Evolutionary conservation across 495 filamentous ascomycete genomes (phyloP), one percentile per base, ranked within the genome.

Genomic region (Talaromyces proteolyticus): DNA sequence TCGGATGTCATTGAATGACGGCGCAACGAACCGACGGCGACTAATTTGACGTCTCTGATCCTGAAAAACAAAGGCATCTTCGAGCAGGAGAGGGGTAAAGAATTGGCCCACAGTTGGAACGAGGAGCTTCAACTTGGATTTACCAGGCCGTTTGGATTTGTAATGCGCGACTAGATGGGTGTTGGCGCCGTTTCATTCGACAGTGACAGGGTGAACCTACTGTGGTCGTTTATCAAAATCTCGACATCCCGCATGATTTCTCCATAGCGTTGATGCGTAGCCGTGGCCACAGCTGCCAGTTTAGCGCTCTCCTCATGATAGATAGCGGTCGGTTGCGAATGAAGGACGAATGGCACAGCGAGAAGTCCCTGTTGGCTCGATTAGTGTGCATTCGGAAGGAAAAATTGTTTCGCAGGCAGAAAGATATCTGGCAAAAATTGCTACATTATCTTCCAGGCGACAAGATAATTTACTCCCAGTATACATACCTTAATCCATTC

Each of bases 181-280:
- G 39, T 37, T 40, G 23, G 19, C 24, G 29, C 10, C 44, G 17
- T 22, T 44, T n/a, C 45, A 49, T 22, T 23, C 12, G 17, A 44
- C 6, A 20, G 12, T 34, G 39, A 4, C 14, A 20, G 47, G 19
- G 50, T 8, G 39, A 5, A 61, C 74, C 55, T 76, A 92, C 91
- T 95, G 63, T 99, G 92, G 60, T 96, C 90, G 50, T 87, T 82
- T 50, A 99, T 84, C 64, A 99, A 79, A 38, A 80, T 75, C 68
- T 97, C 93, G 24, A 97, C 87, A 73, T 99, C 93, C 24, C 80
- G 80, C 77, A 97, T 87, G 56, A 99, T 96, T 70, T 99, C 91
- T 48, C 85, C 85, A 74, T 97, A 97, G 37, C 93, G 83, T 18
- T 84, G 75, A 55, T 93, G 88, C 7, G 79, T 72, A 41, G 87